These are phyloP conservation scores for Coelastrella sp. DNA, from an alignment of 139 green algal genomes.

Conservation along the genomic window DNA sequence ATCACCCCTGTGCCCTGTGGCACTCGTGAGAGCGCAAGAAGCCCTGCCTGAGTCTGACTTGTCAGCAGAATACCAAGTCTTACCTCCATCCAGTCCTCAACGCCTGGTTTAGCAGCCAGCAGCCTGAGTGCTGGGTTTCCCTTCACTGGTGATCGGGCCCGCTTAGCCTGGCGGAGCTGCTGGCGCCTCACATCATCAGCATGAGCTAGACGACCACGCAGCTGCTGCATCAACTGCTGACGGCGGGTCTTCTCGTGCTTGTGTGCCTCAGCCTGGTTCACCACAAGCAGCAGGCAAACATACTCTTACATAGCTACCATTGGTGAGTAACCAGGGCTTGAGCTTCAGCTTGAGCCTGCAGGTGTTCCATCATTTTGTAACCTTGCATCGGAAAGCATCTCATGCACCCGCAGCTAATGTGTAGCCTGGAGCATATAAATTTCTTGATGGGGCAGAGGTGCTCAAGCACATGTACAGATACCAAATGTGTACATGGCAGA, in stretches of 20 bases:
- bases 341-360: too few species aligned
- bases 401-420: too few species aligned
- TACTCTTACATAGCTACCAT: too few species aligned
- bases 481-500: background rate
- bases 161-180: slow-evolving; percentile 15
- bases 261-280: slow-evolving; percentile 18
- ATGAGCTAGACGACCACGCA: slow-evolving; percentile 20
- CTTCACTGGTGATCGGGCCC: background rate
- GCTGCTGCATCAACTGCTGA: slow-evolving; percentile 21
- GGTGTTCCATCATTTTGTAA: too few species aligned
- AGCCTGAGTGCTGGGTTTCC: background rate
- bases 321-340: too few species aligned
- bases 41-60: too few species aligned
- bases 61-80: background rate
- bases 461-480: background rate
- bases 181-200: slow-evolving; percentile 13
- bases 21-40: too few species aligned
- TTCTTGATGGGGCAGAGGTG: too few species aligned
- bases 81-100: slow-evolving; percentile 42
- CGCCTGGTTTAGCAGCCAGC: background rate
- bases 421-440: too few species aligned
- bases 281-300: too few species aligned
- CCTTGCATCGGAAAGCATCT: too few species aligned
- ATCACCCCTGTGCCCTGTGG: too few species aligned
- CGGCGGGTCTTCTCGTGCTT: slow-evolving; percentile 23